A percentile compares a stretch with the other conserved stretches of the same genome.
Conservation (phyloP, 202 grass and related monocot species). For the Setaria italica region DNA sequence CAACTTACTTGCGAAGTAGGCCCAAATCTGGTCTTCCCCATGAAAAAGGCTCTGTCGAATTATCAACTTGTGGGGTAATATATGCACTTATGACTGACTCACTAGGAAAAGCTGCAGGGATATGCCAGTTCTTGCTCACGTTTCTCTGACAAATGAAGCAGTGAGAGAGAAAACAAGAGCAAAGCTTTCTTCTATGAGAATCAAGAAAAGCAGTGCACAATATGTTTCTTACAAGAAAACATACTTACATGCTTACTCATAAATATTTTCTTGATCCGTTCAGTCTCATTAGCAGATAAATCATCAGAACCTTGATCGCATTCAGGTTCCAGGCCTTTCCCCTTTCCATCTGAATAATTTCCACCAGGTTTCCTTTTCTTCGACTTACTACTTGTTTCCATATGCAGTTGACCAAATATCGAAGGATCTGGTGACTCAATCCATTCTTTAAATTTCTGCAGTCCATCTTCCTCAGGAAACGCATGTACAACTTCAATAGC, state of each 20-base stretch:
- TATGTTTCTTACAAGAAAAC: constrained; percentile 31
- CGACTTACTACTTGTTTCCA: constrained; percentile 50
- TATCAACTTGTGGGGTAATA: constrained; percentile 82
- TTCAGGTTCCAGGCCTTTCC: constrained; percentile 46
- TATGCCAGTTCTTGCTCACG: constrained; percentile 97
- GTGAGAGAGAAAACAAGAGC: constrained; percentile 28
- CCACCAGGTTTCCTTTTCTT: constrained; percentile 61
- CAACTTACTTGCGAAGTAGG: constrained; percentile 88
- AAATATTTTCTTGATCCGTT: constrained; percentile 74
- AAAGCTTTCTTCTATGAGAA: constrained; percentile 11
- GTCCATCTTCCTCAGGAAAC: constrained; percentile 96
- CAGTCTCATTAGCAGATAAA: constrained; percentile 51
- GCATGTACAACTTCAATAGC: constrained; percentile 97
- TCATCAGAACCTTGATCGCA: constrained; percentile 51
- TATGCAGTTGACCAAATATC: constrained; percentile 76
- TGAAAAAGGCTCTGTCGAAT: constrained; percentile 79
- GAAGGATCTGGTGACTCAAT: constrained; percentile 93
- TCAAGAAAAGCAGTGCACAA: constrained; percentile 40
- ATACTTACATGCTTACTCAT: constrained; percentile 88
- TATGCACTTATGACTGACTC: constrained; percentile 79
- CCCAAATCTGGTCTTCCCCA: constrained; percentile 94
- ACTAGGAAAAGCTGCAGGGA: constrained; percentile 89
- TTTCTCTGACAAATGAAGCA: constrained; percentile 74
- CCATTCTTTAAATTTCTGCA: constrained; percentile 93
- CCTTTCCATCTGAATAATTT: constrained; percentile 53